These are phyloP conservation scores for Sungouiella thailandica DNA, from an alignment of 805 yeast genomes.

Conservation along the genomic window DNA sequence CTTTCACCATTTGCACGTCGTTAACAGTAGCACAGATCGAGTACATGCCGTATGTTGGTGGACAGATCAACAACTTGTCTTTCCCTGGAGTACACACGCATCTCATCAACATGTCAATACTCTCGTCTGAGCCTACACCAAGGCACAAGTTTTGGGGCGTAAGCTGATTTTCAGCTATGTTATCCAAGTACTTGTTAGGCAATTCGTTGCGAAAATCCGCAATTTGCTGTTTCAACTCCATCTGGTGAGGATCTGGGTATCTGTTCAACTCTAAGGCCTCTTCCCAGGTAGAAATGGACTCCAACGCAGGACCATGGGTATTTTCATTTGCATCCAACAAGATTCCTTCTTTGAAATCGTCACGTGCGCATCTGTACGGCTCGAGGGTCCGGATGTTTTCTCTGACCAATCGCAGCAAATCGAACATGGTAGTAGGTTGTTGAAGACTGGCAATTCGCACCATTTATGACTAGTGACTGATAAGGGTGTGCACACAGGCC, in stretches of 20 bases:
- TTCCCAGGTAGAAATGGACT: conserved; percentile 41
- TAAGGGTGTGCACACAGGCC: no score
- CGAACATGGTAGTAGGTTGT: conserved; percentile 35
- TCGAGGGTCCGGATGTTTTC: conserved; percentile 79
- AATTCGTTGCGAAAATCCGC: conserved; percentile 65
- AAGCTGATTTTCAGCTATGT: conserved; percentile 20
- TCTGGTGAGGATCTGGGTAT: conserved; percentile 96
- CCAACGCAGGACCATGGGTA: conserved; percentile 81
- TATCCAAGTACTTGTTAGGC: conserved; percentile 21
- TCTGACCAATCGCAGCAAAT: conserved; percentile 59
- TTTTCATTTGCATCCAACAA: conserved; percentile 95
- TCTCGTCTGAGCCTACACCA: conserved; percentile 97
- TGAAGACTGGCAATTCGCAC: no score
- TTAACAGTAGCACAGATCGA: conserved; percentile 84
- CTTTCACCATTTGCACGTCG: conserved; percentile 73
- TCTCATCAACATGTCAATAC: conserved; percentile 83
- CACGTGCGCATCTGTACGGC: conserved; percentile 96
- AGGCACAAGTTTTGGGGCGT: conserved; percentile 71
- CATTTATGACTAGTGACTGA: no score
- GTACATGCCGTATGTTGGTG: conserved; percentile 99
- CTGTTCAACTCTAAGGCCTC: conserved; percentile 62
- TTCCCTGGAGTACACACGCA: conserved; percentile 77
- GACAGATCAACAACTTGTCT: conserved; percentile 80
- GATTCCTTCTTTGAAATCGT: conserved; percentile 85
- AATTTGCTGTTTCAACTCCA: conserved; percentile 65